Evolutionary conservation across 78 protist species (phyloP).

Genomic region (Dictyostelium firmibasis): DNA sequence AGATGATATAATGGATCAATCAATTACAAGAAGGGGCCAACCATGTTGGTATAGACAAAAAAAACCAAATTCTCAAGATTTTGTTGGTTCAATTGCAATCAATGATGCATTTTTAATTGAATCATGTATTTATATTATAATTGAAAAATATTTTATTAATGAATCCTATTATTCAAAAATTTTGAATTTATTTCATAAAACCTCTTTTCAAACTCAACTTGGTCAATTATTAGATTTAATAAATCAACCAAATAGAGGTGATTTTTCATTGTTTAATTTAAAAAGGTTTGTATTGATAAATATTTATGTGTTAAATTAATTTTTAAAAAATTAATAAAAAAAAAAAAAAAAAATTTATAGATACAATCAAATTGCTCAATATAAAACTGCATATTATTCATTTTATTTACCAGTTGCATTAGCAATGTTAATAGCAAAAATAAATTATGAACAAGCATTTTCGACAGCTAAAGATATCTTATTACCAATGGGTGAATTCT

Average conservation of each 20-base stretch:
- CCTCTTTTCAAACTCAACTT: not conserved
- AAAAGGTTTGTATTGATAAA: slow-evolving; percentile 92
- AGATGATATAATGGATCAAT: slow-evolving; percentile 99
- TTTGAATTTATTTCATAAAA: not conserved
- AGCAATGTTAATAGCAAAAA: slow-evolving; percentile 91
- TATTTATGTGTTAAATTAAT: no score
- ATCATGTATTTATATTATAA: not conserved
- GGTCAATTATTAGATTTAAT: slow-evolving; percentile 21
- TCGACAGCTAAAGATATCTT: slow-evolving; percentile 84
- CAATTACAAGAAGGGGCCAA: slow-evolving; percentile 94
- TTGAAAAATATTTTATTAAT: not conserved
- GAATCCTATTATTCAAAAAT: not conserved
- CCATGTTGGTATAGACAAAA: slow-evolving; percentile 93
- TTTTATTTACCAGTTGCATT: slow-evolving; percentile 96
- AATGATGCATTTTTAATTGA: not conserved
- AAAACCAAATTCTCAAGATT: not conserved
- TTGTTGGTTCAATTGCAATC: not conserved
- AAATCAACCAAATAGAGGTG: slow-evolving; percentile 87
- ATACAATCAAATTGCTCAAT: slow-evolving; percentile 90
- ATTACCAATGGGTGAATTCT: slow-evolving; percentile 94
- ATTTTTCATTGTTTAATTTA: slow-evolving; percentile 59
- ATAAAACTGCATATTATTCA: slow-evolving; percentile 98
- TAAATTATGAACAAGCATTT: slow-evolving; percentile 38
- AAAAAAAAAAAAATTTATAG: not conserved
- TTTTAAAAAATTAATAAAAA: no score